phyloP scores from a whole-genome alignment of 2,329 filamentous ascomycete species.

The Apiospora marii region DNA sequence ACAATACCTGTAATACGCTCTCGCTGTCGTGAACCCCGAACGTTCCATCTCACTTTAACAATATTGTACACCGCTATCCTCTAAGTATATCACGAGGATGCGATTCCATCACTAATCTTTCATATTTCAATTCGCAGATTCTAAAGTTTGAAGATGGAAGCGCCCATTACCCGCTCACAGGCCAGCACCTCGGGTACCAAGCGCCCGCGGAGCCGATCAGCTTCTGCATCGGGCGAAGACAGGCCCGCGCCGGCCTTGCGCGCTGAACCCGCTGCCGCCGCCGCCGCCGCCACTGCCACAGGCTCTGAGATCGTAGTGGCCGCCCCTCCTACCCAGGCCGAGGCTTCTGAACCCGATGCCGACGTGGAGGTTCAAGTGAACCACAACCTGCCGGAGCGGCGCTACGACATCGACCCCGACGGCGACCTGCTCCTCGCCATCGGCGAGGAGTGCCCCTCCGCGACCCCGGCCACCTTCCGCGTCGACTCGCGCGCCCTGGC shows the following conservation, averaged over 20 bases:
- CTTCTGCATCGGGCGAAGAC: background rate
- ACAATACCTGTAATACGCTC: background rate
- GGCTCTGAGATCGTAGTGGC: background rate
- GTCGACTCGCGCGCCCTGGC: constrained; percentile 37
- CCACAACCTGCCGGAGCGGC: background rate
- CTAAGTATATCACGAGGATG: background rate
- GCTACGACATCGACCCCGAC: constrained; percentile 21
- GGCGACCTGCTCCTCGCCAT: constrained; percentile 27
- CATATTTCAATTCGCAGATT: background rate
- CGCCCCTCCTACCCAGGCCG: background rate
- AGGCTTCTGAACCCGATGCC: background rate
- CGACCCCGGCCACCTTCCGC: constrained; percentile 29
- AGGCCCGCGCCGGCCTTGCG: background rate
- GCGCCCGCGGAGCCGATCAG: background rate
- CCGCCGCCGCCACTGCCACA: background rate
- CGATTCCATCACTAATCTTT: background rate
- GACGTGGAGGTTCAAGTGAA: background rate
- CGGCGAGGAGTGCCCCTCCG: constrained; percentile 25
- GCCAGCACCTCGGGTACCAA: background rate
- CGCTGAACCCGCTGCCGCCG: background rate
- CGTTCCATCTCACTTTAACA: background rate
- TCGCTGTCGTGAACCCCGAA: background rate
- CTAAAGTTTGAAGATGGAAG: background rate
- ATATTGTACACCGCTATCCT: background rate
- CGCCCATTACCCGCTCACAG: background rate